A percentile compares a stretch with the other conserved stretches of the same genome.
These are phyloP conservation scores for Stygiomarasmius scandens DNA, from an alignment of 1,284 basidiomycete species.

Conservation along the genomic window DNA sequence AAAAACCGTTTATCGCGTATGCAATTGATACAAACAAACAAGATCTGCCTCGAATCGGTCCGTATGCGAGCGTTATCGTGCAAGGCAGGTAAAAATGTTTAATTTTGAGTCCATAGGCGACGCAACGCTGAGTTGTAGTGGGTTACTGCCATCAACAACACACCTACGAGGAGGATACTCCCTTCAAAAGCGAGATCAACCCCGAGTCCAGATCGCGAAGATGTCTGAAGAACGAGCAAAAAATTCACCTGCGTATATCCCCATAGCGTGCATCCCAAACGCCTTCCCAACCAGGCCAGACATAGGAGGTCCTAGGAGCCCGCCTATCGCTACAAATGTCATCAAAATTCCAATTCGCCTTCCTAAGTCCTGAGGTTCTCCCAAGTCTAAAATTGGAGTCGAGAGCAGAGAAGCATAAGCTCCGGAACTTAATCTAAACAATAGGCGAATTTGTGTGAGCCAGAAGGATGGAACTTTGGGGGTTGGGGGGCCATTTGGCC, in stretches of 20 bases:
- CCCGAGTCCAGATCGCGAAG: neutral
- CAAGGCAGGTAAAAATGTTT: neutral
- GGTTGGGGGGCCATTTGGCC: neutral
- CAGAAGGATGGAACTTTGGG: neutral
- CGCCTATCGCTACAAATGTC: slow-evolving; percentile 43
- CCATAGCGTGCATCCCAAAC: slow-evolving; percentile 55
- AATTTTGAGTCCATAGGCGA: neutral
- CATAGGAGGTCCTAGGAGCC: slow-evolving; percentile 61
- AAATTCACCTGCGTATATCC: slow-evolving; percentile 58
- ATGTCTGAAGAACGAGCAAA: too few relatives aligned
- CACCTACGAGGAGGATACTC: slow-evolving; percentile 10
- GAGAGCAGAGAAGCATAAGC: slow-evolving; percentile 57
- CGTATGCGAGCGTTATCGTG: neutral
- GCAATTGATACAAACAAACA: neutral
- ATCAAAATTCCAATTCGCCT: slow-evolving; percentile 65
- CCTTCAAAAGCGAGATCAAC: neutral
- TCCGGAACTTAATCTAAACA: slow-evolving; percentile 45
- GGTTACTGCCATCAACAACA: neutral
- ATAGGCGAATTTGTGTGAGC: neutral
- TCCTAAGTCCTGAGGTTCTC: slow-evolving; percentile 61
- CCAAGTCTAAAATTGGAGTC: slow-evolving; percentile 61
- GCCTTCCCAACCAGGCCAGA: slow-evolving; percentile 64
- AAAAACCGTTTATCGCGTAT: neutral
- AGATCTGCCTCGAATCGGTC: neutral
- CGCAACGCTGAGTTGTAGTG: neutral